These are phyloP conservation scores for Solanum habrochaites DNA, from an alignment of 257 asterid genomes.

Conservation along the genomic window DNA sequence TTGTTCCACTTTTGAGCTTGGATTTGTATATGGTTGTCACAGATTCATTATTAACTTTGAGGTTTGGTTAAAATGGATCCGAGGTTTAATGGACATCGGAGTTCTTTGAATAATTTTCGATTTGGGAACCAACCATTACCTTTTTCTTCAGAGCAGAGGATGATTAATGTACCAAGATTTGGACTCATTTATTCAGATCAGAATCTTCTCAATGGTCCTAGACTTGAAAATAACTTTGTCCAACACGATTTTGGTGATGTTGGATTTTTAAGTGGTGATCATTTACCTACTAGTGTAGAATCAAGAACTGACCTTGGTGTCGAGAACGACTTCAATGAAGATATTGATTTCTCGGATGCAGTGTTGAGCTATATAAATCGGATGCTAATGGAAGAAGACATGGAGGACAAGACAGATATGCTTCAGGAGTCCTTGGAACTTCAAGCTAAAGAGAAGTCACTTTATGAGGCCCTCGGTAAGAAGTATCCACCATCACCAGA, in stretches of 20 bases:
- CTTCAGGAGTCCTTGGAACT: constrained; percentile 42
- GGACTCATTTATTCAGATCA: constrained; percentile 24
- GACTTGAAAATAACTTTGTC: background rate
- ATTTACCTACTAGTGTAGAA: background rate
- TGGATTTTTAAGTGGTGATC: background rate
- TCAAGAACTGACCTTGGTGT: background rate
- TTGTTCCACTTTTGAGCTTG: background rate
- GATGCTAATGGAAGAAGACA: constrained; percentile 43
- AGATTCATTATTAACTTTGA: background rate
- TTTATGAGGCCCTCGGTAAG: constrained; percentile 39
- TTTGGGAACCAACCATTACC: constrained; percentile 24
- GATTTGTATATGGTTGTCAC: background rate
- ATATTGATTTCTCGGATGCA: constrained; percentile 34
- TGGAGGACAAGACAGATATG: constrained; percentile 39
- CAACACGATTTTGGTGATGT: background rate
- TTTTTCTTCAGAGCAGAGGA: constrained; percentile 6
- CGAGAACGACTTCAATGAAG: constrained; percentile 10
- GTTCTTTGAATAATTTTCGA: constrained; percentile 22
- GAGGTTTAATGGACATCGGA: constrained; percentile 23
- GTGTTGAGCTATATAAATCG: constrained; percentile 26
- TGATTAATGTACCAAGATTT: constrained; percentile 12
- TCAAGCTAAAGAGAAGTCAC: constrained; percentile 32
- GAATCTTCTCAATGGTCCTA: constrained; percentile 5
- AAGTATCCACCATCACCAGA: constrained; percentile 30
- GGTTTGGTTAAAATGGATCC: constrained; percentile 40